Percentiles rank a stretch among this genome's conserved stretches.
phyloP scores from a whole-genome alignment of 2,329 filamentous ascomycete species.

The Diaporthe australafricana region DNA sequence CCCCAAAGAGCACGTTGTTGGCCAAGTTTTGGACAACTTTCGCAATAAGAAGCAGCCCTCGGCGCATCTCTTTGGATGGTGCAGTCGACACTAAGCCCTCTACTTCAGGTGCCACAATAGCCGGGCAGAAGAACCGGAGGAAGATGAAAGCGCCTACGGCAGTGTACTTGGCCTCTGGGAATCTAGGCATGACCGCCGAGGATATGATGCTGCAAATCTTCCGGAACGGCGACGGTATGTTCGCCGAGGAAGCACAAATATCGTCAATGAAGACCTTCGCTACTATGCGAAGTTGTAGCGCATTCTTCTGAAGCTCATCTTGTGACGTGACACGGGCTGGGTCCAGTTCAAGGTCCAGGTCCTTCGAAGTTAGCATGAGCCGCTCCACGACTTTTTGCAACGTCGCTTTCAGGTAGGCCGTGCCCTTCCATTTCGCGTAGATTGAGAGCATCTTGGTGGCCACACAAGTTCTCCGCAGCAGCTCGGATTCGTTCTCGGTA shows the following conservation, averaged over 20 bases:
- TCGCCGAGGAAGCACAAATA: constrained; percentile 72
- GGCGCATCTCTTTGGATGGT: constrained; percentile 76
- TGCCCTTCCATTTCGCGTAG: constrained; percentile 79
- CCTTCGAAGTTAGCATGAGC: constrained; percentile 74
- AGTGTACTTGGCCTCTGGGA: constrained; percentile 78
- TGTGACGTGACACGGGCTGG: constrained; percentile 69
- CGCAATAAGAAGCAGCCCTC: constrained; percentile 75
- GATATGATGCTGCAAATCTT: constrained; percentile 78
- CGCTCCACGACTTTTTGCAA: constrained; percentile 75
- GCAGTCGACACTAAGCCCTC: constrained; percentile 72
- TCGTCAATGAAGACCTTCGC: constrained; percentile 79
- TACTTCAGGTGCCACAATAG: constrained; percentile 76
- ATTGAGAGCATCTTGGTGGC: constrained; percentile 80
- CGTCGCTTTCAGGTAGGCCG: constrained; percentile 71
- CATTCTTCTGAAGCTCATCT: constrained; percentile 75
- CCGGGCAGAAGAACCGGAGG: constrained; percentile 78
- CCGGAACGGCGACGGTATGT: constrained; percentile 72
- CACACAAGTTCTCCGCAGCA: constrained; percentile 75
- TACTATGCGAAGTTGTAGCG: constrained; percentile 73
- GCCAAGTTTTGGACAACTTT: constrained; percentile 79
- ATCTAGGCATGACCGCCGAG: constrained; percentile 70
- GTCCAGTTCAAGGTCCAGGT: constrained; percentile 76
- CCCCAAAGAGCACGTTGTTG: constrained; percentile 78
- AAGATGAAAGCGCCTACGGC: constrained; percentile 79
- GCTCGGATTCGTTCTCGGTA: constrained; percentile 74